Evolutionary conservation across 2,329 filamentous ascomycete species (phyloP), one percentile per base, ranked within the genome.

Genomic region (Sporothrix luriei): DNA sequence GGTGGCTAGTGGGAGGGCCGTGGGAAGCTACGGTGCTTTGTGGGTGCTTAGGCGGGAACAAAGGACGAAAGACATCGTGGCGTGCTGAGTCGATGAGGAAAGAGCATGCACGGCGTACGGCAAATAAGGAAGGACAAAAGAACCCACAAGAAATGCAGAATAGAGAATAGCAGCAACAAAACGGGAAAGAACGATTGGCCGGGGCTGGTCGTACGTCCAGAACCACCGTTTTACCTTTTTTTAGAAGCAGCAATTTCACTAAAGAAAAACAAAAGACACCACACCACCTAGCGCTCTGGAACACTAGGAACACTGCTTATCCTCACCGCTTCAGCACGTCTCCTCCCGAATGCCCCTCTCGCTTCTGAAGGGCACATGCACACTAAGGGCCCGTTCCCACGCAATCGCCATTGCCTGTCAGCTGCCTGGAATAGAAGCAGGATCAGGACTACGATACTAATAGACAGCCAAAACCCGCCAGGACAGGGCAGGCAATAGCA

Each of bases 231-330:
- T 54, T 54, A 26, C 33, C 49, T 66, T 66, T 52, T 66, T 66
- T 66, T 66, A 66, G 62, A 52, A 66, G 54, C 62, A 66, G 33
- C 48, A 66, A 40, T 33, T 54, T 14, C 62, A 66, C 48, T 54
- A 66, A 54, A 10, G n/a, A 55, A 9, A 51, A 10, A 48, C 24
- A 26, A 62, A 46, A 62, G 29, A 66, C 48, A 19, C 14, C 24
- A 66, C 48, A 19, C 14, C 24, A 11, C 2, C 19, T 24, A 4
- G 16, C 11, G 61, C 46, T 65, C 62, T 49, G 40, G 59, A 46
- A 40, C 40, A 16, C 29, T 16, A 33, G 52, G 52, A 55, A 55
- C 52, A 26, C 59, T 43, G 57, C 16, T 21, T 10, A 10, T 2
- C 16, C 48, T 29, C 40, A 26, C 59, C 59, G 52, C 38, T 48